Evolutionary conservation across 2,329 filamentous ascomycete genomes (phyloP), one percentile per base, ranked within the genome.

Genomic region (Botrytis sinoallii): DNA sequence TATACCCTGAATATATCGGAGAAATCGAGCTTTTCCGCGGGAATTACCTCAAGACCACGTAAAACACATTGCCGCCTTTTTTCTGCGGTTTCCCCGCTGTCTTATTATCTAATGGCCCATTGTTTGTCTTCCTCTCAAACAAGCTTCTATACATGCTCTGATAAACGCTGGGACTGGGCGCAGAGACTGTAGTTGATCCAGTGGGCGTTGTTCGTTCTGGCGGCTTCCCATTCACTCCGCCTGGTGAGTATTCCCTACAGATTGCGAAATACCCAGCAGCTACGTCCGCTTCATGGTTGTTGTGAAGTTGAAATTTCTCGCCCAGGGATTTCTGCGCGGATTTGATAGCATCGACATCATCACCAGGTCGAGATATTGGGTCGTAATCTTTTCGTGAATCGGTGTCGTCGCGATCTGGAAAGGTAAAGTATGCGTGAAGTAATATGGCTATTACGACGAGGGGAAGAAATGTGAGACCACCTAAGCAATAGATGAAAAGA

Each of bases 61-160:
- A 98, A 82, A 98, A 98, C 73, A 97, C 92, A 82, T 98, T 98
- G 71, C 93, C 91, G 4, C 92, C 92, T 78, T 86, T 88, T 81
- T 86, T 90, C 72, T 82, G 79, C 60, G 79, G 76, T 60, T 77
- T 79, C n/a, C 77, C 79, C 70, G 57, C 77, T 44, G 78, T 77
- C 74, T 80, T 81, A 63, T 79, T 81, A 65, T 82, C 81, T 57
- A 81, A 75, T 76, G 79, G 80, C 63, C 77, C 79, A 48, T 78
- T 77, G 32, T 69, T 77, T 85, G 89, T 78, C 79, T 92, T 95
- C 79, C 95, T 89, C 79, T 97, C 94, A 81, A 99, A 98, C 75
- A 99, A 92, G 82, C 93, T 97, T 81, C 94, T 88, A 84, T 99
- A 99, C 94, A 99, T 98, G 82, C 92, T 92, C 87, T 98, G 96